Conservation (phyloP, 441 rosid species). For the Aleurites moluccanus region DNA sequence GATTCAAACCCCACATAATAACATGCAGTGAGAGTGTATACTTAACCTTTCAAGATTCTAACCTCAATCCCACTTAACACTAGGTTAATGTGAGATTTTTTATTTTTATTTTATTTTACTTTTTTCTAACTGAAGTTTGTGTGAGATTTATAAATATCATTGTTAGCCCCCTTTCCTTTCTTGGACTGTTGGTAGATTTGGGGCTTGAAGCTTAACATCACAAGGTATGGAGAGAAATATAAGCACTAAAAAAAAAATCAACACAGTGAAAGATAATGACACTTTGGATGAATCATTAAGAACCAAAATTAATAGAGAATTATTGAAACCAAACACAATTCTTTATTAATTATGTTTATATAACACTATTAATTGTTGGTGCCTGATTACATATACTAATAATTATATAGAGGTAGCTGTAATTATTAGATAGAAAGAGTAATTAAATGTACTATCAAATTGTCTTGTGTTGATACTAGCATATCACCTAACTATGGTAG, state of each 20-base stretch:
- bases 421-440: neutral
- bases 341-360: neutral
- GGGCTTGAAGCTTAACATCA: neutral
- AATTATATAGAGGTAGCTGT: neutral
- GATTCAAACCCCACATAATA: no score
- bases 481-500: slow-evolving; percentile 12
- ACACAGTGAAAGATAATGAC: neutral
- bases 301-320: no score
- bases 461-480: neutral
- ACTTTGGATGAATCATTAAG: neutral
- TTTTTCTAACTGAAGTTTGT: no score
- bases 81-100: no score
- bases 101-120: no score
- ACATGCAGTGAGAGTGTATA: no score
- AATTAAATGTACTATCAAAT: neutral
- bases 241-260: neutral
- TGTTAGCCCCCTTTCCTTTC: no score
- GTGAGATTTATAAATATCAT: no score
- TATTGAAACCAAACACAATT: neutral
- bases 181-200: neutral
- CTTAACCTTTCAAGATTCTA: no score
- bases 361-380: no score
- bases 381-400: neutral
- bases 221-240: neutral
- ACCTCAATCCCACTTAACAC: no score